A percentile compares a stretch with the other conserved stretches of the same genome.
Conservation (phyloP, 1,284 basidiomycete species). For the Taiwanofungus camphoratus region DNA sequence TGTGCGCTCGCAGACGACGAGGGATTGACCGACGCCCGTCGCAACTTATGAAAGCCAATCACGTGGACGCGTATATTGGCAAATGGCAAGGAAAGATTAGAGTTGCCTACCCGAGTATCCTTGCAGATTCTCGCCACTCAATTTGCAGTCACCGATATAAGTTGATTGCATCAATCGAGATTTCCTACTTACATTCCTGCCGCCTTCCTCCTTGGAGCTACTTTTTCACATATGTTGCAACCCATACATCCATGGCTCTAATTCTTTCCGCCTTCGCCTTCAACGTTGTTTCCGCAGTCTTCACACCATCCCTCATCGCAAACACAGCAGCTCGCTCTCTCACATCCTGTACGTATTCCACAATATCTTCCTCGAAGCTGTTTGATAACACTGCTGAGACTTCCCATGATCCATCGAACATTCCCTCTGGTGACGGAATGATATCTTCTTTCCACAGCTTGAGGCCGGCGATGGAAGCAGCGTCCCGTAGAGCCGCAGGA, state of each 20-base stretch:
- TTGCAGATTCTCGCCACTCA: too few relatives aligned
- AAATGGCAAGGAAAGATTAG: too few relatives aligned
- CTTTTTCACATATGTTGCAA: conserved; percentile 16
- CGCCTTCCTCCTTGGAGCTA: too few relatives aligned
- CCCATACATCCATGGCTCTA: conserved; percentile 32
- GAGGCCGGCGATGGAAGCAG: conserved; percentile 28
- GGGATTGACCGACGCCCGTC: too few relatives aligned
- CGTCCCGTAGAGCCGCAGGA: conserved; percentile 26
- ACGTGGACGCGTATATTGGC: too few relatives aligned
- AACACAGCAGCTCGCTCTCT: conserved; percentile 25
- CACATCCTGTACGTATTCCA: conserved; percentile 20
- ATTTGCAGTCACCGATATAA: too few relatives aligned
- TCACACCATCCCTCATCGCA: conserved; percentile 26
- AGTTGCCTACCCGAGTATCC: too few relatives aligned
- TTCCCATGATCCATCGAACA: conserved; percentile 36
- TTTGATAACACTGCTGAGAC: conserved; percentile 19
- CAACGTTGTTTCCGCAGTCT: conserved; percentile 12
- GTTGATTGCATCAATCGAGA: too few relatives aligned
- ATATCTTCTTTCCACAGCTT: conserved; percentile 21
- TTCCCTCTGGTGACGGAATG: conserved; percentile 23
- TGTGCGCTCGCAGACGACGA: too few relatives aligned
- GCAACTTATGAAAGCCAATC: too few relatives aligned
- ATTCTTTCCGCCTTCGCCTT: conserved; percentile 19
- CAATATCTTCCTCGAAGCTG: conserved; percentile 19
- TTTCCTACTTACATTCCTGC: too few relatives aligned